Percentiles rank a stretch among this genome's conserved stretches.
Conservation (phyloP, 148 eudicot species). For the Nepenthes gracilis region DNA sequence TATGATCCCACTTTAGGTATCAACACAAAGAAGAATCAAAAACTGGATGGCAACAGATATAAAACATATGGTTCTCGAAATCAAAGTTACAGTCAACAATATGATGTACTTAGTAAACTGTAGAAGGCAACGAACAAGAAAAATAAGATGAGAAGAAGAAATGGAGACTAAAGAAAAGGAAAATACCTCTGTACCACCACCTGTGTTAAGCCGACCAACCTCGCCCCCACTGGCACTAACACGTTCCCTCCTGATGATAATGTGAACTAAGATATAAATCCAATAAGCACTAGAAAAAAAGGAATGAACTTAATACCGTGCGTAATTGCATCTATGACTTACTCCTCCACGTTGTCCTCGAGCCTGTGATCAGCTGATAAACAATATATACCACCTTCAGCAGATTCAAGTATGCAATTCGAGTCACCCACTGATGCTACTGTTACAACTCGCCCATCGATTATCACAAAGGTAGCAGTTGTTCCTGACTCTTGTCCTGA, state of each 20-base stretch:
- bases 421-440: constrained; percentile 99
- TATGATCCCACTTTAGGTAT: no score
- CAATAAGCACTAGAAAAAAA: constrained; percentile 1
- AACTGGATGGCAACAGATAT: no score
- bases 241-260: constrained; percentile 63
- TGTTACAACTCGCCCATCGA: constrained; percentile 85
- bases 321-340: constrained; percentile 14
- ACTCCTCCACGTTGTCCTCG: constrained; percentile 81
- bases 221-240: constrained; percentile 93
- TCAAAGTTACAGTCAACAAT: no score
- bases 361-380: constrained; percentile 98
- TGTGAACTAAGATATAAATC: not conserved
- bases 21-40: no score
- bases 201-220: constrained; percentile 98
- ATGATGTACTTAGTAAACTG: no score
- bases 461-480: constrained; percentile 83
- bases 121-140: no score
- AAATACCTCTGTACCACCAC: constrained; percentile 89
- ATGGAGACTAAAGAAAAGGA: not conserved
- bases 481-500: constrained; percentile 91
- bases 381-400: constrained; percentile 70
- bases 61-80: no score
- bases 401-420: constrained; percentile 79
- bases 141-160: no score
- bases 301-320: not conserved